Evolutionary conservation across 1,139 yeast genomes (phyloP), one percentile per base, ranked within the genome.

Genomic region (Protomyces pachydermus): DNA sequence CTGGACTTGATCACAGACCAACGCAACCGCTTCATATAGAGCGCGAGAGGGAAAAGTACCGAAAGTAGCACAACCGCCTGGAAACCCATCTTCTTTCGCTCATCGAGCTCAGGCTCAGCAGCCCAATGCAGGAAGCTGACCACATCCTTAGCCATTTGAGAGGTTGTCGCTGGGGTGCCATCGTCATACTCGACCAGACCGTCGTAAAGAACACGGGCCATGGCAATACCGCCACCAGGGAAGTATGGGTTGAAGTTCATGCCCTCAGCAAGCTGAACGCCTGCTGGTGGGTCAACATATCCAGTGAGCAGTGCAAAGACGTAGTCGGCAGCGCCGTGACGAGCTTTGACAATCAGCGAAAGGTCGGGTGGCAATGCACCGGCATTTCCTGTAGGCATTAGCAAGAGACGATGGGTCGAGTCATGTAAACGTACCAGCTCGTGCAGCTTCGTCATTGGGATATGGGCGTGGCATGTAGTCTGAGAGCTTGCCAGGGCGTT

Each of bases 141-240:
- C 66, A 93, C 98, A 78, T 93, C 98, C 84, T 93, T 93, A 73
- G 99, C 98, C 98, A 93, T 91, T 82, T 93, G 99, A 66, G 98
- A 87, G 70, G 98, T 87, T 66, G 98, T 86, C 67, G 98, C 98
- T 65, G 96, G 97, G 69, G 98, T 95, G 75, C 98, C 98, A 77
- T 93, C 98, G 77, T 93, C 98, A 79, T 86, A 93, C 82, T 93
- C 99, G 70, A 93, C 98, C 75, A 93, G 82, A 71, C 90, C 98
- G 75, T 93, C 98, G 73, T 91, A 93, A 78, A 93, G 83, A 68
- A 91, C 98, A 81, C 98, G 88, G 76, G 90, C 98, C 98, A 93
- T 93, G 74, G 97, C 98, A 82, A 93, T 91, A 60, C 97, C 83
- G 71, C 98, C 98, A 80, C 98, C 98, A 75, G 99, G 98, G 96